These are phyloP conservation scores for Amanita polypyramis DNA, from an alignment of 768 basidiomycete species.

Conservation along the genomic window DNA sequence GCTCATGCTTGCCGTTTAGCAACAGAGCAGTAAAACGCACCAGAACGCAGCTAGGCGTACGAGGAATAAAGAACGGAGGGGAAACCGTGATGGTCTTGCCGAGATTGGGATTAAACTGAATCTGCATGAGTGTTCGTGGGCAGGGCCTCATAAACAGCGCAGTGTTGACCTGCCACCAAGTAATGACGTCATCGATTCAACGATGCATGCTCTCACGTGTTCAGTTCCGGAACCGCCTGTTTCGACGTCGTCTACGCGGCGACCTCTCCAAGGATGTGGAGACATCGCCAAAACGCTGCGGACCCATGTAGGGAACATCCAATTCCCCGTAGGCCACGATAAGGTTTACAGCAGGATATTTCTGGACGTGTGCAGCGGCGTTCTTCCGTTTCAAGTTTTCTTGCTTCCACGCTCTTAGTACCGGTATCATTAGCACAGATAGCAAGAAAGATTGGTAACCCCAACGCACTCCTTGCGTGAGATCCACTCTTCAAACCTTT, in stretches of 20 bases:
- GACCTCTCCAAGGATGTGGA: not conserved
- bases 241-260: not conserved
- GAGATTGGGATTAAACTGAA: conserved; percentile 29
- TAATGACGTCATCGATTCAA: conserved; percentile 13
- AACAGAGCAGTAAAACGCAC: conserved; percentile 29
- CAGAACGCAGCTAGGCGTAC: conserved; percentile 12
- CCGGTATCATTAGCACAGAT: not conserved
- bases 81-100: conserved; percentile 20
- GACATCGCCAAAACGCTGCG: not conserved
- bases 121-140: conserved; percentile 18
- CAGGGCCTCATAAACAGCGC: conserved; percentile 6
- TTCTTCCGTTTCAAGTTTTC: not conserved
- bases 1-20: conserved; percentile 18
- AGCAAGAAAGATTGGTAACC: conserved; percentile 12
- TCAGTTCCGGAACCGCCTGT: not conserved
- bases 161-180: not conserved
- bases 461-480: conserved; percentile 47
- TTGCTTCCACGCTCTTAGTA: conserved; percentile 3
- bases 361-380: not conserved
- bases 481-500: conserved; percentile 38
- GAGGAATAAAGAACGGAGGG: conserved; percentile 10
- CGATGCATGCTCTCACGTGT: not conserved
- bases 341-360: not conserved
- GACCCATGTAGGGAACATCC: not conserved
- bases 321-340: not conserved